Conservation (phyloP, 768 basidiomycete species). For the Lanmaoa pseudosensibilis region DNA sequence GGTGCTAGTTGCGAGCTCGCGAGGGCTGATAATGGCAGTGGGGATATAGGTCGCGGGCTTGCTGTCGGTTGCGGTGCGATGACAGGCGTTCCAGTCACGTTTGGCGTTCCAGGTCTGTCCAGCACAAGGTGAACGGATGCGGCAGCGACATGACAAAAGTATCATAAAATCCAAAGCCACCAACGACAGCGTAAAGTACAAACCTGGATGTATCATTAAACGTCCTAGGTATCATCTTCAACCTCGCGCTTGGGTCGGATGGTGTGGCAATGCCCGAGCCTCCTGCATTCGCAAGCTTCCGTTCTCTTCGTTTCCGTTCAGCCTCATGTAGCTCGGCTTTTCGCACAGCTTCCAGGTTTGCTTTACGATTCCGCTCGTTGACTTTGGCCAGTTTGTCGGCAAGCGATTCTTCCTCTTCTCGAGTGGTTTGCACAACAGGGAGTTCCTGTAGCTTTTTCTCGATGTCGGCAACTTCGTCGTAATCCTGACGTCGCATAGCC, state of each 20-base stretch:
- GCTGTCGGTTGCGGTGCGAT: constrained; percentile 30
- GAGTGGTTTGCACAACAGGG: constrained; percentile 17
- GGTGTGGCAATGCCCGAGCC: constrained; percentile 41
- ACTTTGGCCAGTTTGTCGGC: constrained; percentile 66
- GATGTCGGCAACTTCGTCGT: constrained; percentile 56
- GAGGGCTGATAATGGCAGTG: constrained; percentile 29
- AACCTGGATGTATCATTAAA: constrained; percentile 65
- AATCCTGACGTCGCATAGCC: constrained; percentile 74
- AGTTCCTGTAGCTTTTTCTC: constrained; percentile 65
- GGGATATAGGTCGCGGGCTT: constrained; percentile 37
- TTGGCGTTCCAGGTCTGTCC: constrained; percentile 44
- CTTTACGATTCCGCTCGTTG: constrained; percentile 87
- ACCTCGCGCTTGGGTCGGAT: constrained; percentile 62
- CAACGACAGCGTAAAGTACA: constrained; percentile 19
- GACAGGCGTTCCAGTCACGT: constrained; percentile 47
- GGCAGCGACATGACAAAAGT: constrained; percentile 14
- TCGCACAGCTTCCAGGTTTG: constrained; percentile 78
- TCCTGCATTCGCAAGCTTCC: constrained; percentile 51
- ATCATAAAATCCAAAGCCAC: constrained; percentile 20
- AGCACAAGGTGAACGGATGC: constrained; percentile 8
- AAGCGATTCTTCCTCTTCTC: constrained; percentile 33
- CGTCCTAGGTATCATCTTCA: constrained; percentile 62
- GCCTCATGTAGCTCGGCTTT: constrained; percentile 69
- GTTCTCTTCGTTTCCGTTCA: constrained; percentile 69
- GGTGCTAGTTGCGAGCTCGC: constrained; percentile 28